Percentiles rank a stretch among this genome's conserved stretches.
These are phyloP conservation scores for Thozetella sp. DNA, from an alignment of 495 filamentous ascomycete species.

Conservation along the genomic window DNA sequence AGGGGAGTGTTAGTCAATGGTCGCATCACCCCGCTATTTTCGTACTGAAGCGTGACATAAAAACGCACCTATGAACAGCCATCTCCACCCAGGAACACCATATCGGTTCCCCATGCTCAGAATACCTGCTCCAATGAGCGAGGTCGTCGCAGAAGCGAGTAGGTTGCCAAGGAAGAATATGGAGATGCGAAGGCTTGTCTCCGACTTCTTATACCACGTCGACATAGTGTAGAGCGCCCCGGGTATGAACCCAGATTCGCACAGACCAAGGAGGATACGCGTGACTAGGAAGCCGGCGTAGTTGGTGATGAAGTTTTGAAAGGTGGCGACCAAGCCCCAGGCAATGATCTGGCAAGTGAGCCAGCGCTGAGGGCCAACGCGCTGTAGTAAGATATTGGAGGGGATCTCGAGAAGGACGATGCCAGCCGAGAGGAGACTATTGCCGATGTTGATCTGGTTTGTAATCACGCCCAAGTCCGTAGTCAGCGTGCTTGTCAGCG, in stretches of 20 bases:
- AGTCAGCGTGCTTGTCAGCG: conserved; percentile 40
- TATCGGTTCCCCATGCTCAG: conserved; percentile 3
- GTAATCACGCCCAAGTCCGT: conserved; percentile 55
- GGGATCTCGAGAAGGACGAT: conserved; percentile 62
- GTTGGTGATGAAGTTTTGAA: conserved; percentile 58
- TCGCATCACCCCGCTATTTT: neutral
- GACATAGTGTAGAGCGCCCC: conserved; percentile 60
- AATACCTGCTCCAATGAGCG: conserved; percentile 27
- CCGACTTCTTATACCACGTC: conserved; percentile 60
- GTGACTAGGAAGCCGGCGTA: conserved; percentile 53
- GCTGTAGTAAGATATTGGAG: conserved; percentile 57
- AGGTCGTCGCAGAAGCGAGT: conserved; percentile 31
- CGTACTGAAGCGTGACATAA: neutral
- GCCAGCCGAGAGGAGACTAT: conserved; percentile 54
- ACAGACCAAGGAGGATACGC: conserved; percentile 49
- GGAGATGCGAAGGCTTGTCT: conserved; percentile 55
- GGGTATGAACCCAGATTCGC: conserved; percentile 63
- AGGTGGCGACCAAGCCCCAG: conserved; percentile 60
- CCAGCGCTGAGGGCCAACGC: conserved; percentile 56
- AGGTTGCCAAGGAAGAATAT: conserved; percentile 56
- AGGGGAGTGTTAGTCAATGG: neutral
- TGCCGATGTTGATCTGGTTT: conserved; percentile 60
- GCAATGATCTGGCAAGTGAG: conserved; percentile 56
- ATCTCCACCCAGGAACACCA: conserved; percentile 56
- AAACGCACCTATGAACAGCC: conserved; percentile 51